These are phyloP conservation scores for Colletotrichum kahawae DNA, from an alignment of 2,329 filamentous ascomycete species.

Conservation along the genomic window DNA sequence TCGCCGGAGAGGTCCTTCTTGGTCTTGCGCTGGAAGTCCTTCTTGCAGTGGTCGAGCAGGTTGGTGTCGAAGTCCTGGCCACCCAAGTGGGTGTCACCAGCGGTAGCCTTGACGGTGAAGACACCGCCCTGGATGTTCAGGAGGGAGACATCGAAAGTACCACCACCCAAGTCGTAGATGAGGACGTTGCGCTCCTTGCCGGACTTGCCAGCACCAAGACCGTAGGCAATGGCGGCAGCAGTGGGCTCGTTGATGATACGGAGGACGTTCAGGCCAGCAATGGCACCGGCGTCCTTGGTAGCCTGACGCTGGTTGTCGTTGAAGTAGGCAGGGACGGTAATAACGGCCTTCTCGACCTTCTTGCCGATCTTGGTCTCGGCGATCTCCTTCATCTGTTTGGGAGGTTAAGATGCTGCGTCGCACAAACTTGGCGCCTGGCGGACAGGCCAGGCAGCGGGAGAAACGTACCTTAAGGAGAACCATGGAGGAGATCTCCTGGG, in stretches of 20 bases:
- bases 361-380: slow-evolving; percentile 98
- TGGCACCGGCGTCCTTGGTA: slow-evolving; percentile 99
- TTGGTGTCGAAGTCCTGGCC: slow-evolving; percentile 97
- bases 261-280: slow-evolving; percentile 95
- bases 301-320: slow-evolving; percentile 99
- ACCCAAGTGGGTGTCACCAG: slow-evolving; percentile 96
- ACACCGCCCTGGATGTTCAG: slow-evolving; percentile 99
- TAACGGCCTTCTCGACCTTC: slow-evolving; percentile 98
- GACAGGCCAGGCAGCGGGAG: not conserved
- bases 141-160: slow-evolving; percentile 99
- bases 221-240: slow-evolving; percentile 96
- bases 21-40: slow-evolving; percentile 87
- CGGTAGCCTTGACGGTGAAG: slow-evolving; percentile 98
- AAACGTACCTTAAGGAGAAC: slow-evolving; percentile 87
- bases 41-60: slow-evolving; percentile 95
- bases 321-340: slow-evolving; percentile 99
- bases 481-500: slow-evolving; percentile 99
- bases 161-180: slow-evolving; percentile 99
- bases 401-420: not conserved
- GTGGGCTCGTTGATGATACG: slow-evolving; percentile 99
- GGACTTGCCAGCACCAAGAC: slow-evolving; percentile 92
- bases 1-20: slow-evolving; percentile 83
- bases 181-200: slow-evolving; percentile 98
- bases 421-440: not conserved
- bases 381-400: slow-evolving; percentile 92